Evolutionary conservation across 257 asterid species (phyloP).

Genomic region (Jacaranda copaia): DNA sequence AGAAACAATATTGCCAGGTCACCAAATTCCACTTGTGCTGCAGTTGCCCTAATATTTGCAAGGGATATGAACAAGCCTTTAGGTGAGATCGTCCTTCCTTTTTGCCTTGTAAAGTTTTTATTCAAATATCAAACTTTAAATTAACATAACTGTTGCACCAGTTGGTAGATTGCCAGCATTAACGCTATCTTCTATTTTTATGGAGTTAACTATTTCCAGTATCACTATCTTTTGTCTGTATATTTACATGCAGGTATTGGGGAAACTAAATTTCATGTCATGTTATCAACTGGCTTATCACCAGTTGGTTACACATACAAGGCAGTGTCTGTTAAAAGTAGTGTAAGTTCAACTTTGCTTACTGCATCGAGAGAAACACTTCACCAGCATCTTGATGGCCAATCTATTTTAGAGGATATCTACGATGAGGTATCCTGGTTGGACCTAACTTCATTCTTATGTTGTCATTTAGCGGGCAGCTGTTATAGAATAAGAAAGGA

Average conservation of each 20-base stretch:
- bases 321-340: constrained; percentile 68
- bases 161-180: constrained; percentile 14
- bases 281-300: constrained; percentile 71
- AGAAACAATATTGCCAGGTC: constrained; percentile 22
- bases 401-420: constrained; percentile 63
- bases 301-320: constrained; percentile 75
- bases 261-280: constrained; percentile 73
- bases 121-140: constrained; percentile 1
- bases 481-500: constrained; percentile 12
- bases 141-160: not conserved
- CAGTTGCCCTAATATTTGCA: constrained; percentile 69
- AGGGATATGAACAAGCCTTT: constrained; percentile 58
- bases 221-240: constrained; percentile 14
- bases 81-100: constrained; percentile 55
- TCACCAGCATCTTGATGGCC: constrained; percentile 72
- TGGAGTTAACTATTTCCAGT: constrained; percentile 19
- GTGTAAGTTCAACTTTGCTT: constrained; percentile 59
- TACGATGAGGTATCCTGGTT: constrained; percentile 63
- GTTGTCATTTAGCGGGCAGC: constrained; percentile 19
- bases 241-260: constrained; percentile 58
- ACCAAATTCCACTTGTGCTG: constrained; percentile 43
- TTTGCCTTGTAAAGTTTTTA: constrained; percentile 8
- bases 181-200: constrained; percentile 20
- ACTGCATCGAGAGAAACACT: constrained; percentile 64
- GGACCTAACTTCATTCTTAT: constrained; percentile 11